Percentiles rank a stretch among this genome's conserved stretches.
These are phyloP conservation scores for Leccinellum luteum DNA, from an alignment of 768 basidiomycete genomes.

Conservation along the genomic window DNA sequence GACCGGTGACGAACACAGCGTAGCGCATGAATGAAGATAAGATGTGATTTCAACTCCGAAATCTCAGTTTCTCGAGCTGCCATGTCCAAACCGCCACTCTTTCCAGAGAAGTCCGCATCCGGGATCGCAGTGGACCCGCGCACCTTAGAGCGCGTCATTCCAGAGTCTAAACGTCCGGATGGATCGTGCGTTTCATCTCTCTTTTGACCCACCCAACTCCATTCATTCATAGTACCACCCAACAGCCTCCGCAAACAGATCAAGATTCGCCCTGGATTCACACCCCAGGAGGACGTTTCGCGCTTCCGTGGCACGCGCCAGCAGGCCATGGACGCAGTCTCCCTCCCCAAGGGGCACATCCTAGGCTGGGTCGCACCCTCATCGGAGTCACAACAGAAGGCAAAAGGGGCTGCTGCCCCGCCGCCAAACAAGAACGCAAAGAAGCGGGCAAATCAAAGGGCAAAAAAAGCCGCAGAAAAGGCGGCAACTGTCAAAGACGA, in stretches of 20 bases:
- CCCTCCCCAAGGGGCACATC: conserved; percentile 76
- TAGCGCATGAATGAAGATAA: conserved; percentile 63
- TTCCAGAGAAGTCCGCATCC: conserved; percentile 65
- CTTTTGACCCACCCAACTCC: conserved; percentile 3
- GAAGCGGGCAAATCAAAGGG: conserved; percentile 76
- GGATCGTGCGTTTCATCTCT: conserved; percentile 59
- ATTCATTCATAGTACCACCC: conserved; percentile 9
- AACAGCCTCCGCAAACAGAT: conserved; percentile 84
- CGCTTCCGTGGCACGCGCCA: conserved; percentile 80
- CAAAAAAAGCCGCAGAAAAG: conserved; percentile 58
- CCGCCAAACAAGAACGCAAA: conserved; percentile 79
- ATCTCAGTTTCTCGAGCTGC: conserved; percentile 6
- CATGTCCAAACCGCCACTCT: conserved; percentile 77
- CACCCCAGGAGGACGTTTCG: conserved; percentile 91
- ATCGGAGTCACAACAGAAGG: conserved; percentile 36
- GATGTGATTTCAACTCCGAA: conserved; percentile 32
- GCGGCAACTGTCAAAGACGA: conserved; percentile 62
- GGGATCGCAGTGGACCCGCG: conserved; percentile 86
- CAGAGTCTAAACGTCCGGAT: conserved; percentile 77
- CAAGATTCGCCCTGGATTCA: conserved; percentile 90
- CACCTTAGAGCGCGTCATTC: conserved; percentile 85
- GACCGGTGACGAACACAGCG: conserved; percentile 88
- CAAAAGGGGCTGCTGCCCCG: conserved; percentile 34
- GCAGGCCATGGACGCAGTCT: conserved; percentile 61
- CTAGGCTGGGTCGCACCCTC: conserved; percentile 76